A percentile compares a stretch with the other conserved stretches of the same genome.
Conservation (phyloP, 1,284 basidiomycete genomes). For the Acaromyces ingoldii region DNA sequence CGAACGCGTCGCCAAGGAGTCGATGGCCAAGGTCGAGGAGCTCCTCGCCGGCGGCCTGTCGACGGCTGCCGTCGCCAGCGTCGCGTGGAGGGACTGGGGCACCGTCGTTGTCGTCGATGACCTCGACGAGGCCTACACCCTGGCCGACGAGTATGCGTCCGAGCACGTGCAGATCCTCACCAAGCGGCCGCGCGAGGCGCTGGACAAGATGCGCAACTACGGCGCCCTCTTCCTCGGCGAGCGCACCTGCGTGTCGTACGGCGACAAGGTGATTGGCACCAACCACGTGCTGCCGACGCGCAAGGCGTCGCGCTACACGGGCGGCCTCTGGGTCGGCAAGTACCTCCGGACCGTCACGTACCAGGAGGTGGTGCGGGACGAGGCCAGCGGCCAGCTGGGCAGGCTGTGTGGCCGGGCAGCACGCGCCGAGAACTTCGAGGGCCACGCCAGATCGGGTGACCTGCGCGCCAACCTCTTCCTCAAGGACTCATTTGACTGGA, state of each 20-base stretch:
- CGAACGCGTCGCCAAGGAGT: slow-evolving; percentile 13
- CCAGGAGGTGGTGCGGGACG: slow-evolving; percentile 16
- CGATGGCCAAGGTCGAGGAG: slow-evolving; percentile 12
- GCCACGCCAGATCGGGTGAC: slow-evolving; percentile 23
- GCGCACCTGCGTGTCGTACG: slow-evolving; percentile 26
- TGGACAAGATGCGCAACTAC: slow-evolving; percentile 3
- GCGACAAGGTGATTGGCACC: slow-evolving; percentile 27
- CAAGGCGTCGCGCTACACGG: slow-evolving; percentile 29
- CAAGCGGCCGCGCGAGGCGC: neutral
- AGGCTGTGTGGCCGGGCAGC: slow-evolving; percentile 24
- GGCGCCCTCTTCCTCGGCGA: slow-evolving; percentile 11
- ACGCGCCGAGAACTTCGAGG: slow-evolving; percentile 23
- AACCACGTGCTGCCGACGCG: slow-evolving; percentile 29
- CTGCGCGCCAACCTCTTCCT: slow-evolving; percentile 3
- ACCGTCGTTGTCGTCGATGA: slow-evolving; percentile 2
- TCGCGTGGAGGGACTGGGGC: slow-evolving; percentile 17
- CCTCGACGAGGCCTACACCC: slow-evolving; percentile 7
- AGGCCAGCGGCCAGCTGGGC: slow-evolving; percentile 17
- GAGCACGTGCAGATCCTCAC: slow-evolving; percentile 10
- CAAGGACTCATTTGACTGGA: neutral
- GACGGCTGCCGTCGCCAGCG: slow-evolving; percentile 12
- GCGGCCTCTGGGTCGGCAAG: slow-evolving; percentile 32
- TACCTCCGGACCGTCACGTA: slow-evolving; percentile 25
- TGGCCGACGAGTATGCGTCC: slow-evolving; percentile 9
- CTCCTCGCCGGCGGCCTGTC: slow-evolving; percentile 6